phyloP scores from a whole-genome alignment of 306 rosid genomes.

The Quercus gilva region DNA sequence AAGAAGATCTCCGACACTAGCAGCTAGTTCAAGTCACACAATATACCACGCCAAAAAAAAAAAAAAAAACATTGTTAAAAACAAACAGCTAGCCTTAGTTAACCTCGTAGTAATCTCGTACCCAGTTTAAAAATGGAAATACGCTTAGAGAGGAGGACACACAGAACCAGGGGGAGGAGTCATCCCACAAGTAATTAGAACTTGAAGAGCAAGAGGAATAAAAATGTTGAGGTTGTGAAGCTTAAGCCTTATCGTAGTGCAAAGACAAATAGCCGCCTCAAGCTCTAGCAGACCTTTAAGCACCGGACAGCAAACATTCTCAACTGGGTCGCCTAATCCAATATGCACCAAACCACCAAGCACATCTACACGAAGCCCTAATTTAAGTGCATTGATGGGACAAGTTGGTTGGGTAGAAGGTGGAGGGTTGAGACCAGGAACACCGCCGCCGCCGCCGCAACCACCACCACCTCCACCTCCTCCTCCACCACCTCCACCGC shows the following conservation, averaged over 20 bases:
- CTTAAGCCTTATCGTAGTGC: constrained; percentile 69
- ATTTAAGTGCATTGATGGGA: constrained; percentile 68
- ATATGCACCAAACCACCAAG: constrained; percentile 80
- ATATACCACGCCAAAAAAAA: background rate
- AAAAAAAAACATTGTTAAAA: background rate
- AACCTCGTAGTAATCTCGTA: background rate
- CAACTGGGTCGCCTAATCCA: constrained; percentile 65
- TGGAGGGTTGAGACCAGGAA: constrained; percentile 28
- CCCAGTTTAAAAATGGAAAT: background rate
- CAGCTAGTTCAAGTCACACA: background rate
- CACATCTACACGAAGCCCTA: constrained; percentile 83
- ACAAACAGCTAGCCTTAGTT: background rate
- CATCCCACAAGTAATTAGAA: constrained; percentile 63
- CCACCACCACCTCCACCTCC: constrained; percentile 17
- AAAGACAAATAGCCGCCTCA: constrained; percentile 89
- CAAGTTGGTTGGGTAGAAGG: constrained; percentile 42
- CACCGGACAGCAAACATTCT: constrained; percentile 78
- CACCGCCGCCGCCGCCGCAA: background rate
- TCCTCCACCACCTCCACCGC: background rate
- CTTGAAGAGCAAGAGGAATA: constrained; percentile 83
- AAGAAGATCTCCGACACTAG: background rate
- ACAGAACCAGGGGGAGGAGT: constrained; percentile 91
- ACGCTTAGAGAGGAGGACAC: constrained; percentile 64
- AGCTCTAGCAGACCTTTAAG: constrained; percentile 78
- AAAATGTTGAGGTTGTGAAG: constrained; percentile 73